Evolutionary conservation across 805 yeast genomes (phyloP).

Genomic region (Metschnikowia similis): DNA sequence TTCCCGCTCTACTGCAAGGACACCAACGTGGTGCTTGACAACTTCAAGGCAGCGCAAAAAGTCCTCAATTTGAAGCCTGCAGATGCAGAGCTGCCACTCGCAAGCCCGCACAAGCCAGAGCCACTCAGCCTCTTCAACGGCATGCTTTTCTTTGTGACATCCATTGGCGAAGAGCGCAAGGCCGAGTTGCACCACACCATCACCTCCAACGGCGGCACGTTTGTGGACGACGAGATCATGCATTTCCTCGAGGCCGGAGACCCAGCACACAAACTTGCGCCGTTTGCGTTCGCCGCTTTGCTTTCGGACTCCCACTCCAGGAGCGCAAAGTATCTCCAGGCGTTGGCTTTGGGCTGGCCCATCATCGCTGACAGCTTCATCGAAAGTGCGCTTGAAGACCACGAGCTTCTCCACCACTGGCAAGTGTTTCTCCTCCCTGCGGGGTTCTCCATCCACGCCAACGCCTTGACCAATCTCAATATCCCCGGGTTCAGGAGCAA

Average conservation of each 20-base stretch:
- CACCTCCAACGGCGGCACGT: slow-evolving; percentile 37
- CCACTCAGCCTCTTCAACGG: slow-evolving; percentile 10
- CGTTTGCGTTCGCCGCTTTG: slow-evolving; percentile 57
- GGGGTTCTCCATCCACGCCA: slow-evolving; percentile 55
- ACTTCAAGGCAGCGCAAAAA: slow-evolving; percentile 7
- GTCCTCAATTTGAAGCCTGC: not conserved
- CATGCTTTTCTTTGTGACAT: slow-evolving; percentile 34
- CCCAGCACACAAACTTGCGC: slow-evolving; percentile 20
- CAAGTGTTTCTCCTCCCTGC: slow-evolving; percentile 61
- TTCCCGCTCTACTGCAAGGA: slow-evolving; percentile 21
- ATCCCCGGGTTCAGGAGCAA: slow-evolving; percentile 40
- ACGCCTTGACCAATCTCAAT: slow-evolving; percentile 46
- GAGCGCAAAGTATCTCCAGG: slow-evolving; percentile 73
- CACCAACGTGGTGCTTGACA: slow-evolving; percentile 18
- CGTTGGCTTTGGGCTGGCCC: slow-evolving; percentile 84
- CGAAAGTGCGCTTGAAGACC: slow-evolving; percentile 40
- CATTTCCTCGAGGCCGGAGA: slow-evolving; percentile 17
- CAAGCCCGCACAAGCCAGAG: slow-evolving; percentile 4
- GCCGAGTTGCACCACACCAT: slow-evolving; percentile 32
- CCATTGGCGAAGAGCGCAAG: slow-evolving; percentile 31
- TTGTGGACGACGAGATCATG: slow-evolving; percentile 34
- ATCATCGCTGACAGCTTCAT: slow-evolving; percentile 58
- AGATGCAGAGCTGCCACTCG: not conserved
- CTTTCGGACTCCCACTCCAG: slow-evolving; percentile 56
- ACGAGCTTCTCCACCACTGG: slow-evolving; percentile 36